phyloP scores from a whole-genome alignment of 1,139 yeast genomes.

The Hansenula sp. region DNA sequence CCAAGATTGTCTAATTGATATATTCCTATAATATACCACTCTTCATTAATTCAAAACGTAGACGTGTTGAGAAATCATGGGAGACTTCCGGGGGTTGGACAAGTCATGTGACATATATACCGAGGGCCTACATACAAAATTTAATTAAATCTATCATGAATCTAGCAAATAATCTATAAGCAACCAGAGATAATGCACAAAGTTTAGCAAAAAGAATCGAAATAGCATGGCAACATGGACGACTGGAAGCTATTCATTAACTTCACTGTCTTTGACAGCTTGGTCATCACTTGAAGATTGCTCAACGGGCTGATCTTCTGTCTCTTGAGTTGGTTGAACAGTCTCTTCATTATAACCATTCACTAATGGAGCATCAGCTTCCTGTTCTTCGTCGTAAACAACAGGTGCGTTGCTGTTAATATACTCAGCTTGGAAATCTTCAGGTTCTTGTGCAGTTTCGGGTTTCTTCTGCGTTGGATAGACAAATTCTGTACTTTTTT shows the following conservation, averaged over 20 bases:
- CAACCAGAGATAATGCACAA: background rate
- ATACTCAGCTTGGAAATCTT: background rate
- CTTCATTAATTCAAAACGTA: background rate
- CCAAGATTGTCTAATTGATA: background rate
- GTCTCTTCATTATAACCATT: background rate
- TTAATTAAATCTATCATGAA: too few relatives aligned
- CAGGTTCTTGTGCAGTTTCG: background rate
- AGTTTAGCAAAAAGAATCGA: too few relatives aligned
- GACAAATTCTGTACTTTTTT: background rate
- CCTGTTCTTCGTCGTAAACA: conserved; percentile 1
- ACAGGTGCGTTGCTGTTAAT: background rate
- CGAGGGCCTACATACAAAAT: background rate
- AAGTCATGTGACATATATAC: background rate
- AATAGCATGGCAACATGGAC: background rate
- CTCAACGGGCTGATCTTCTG: background rate
- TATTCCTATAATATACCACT: background rate
- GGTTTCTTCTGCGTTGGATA: background rate
- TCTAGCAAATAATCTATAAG: background rate
- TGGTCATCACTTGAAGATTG: background rate
- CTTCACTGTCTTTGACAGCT: background rate
- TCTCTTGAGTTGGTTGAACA: background rate
- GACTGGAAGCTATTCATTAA: background rate
- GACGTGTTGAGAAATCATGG: background rate
- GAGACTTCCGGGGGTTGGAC: background rate
- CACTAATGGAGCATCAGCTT: background rate